Base-by-base conservation (phyloP, 768 basidiomycete genomes). In the Trametes villosa region DNA sequence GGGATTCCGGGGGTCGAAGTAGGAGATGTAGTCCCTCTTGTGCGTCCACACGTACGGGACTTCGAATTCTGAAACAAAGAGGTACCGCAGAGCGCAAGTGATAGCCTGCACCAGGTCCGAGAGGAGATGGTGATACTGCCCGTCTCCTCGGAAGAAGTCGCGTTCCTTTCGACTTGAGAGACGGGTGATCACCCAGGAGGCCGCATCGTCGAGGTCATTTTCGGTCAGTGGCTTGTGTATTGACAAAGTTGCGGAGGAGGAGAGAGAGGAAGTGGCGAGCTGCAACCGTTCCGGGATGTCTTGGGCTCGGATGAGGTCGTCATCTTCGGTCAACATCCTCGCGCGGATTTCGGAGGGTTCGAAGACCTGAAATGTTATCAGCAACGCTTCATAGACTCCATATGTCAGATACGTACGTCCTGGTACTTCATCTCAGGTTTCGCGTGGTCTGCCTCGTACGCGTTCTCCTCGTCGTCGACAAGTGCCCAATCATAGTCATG, bases 201-300 rank as follows among this genome's bases (percentile, higher is more conserved):
- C 88, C 6, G 96, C 96, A 50, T 85, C 87, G 54, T 84, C 82
- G 18, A 96, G 75, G 60, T 97, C 92, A 24, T 83, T 82, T 64
- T 88, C 86, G 8, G 85, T 84, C 62, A 93, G 81, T 33, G 84
- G 80, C 45, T 81, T 80, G 65, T 87, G 84, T 9, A 84, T 71
- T 33, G 86, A 86, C 49, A 88, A 75, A 4, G 82, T 82, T 2
- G 90, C 80, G 26, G 81, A 81, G 29, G 78, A 73, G 1, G 92
- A 92, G n/a, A 97, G 76, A 0, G 94, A 90, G 22, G 91, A 93
- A 22, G 87, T 90, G 15, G 88, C 85, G 20, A 98, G 83, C 72
- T 96, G 95, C 90, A 96, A 94, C 48, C 97, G 89, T 72, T 99
- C 97, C 1, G 97, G 97, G 36, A 92, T 86, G 75, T 98, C 97